Evolutionary conservation across 345 rosid genomes (phyloP).

Genomic region (Gossypium longicalyx): DNA sequence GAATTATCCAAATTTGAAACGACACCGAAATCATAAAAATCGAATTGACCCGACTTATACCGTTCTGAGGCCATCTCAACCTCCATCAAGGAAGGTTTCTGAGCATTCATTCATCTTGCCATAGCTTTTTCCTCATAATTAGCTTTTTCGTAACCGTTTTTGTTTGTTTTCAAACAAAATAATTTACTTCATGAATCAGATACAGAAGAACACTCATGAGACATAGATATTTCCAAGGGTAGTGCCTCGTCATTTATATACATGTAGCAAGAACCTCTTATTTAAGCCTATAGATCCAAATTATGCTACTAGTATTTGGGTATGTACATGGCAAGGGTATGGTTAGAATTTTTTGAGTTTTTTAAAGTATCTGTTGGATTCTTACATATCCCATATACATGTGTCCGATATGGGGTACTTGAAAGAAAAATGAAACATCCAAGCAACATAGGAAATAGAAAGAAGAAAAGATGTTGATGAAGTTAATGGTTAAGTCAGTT

Average conservation of each 20-base stretch:
- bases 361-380: no score
- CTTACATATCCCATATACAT: no score
- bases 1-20: not conserved
- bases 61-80: no score
- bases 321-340: no score
- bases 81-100: no score
- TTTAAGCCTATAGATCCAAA: not conserved
- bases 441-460: not conserved
- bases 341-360: no score
- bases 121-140: not conserved
- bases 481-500: not conserved
- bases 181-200: not conserved
- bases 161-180: no score
- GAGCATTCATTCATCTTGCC: no score
- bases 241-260: constrained; percentile 14
- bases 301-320: no score
- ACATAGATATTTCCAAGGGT: not conserved
- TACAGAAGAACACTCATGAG: not conserved
- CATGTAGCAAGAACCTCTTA: not conserved
- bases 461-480: not conserved
- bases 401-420: no score
- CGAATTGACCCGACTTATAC: no score
- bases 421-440: not conserved
- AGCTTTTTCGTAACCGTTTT: not conserved
- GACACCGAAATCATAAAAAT: no score